Conservation (phyloP, 2,329 filamentous ascomycete species). For the Aspergillus sp. region DNA sequence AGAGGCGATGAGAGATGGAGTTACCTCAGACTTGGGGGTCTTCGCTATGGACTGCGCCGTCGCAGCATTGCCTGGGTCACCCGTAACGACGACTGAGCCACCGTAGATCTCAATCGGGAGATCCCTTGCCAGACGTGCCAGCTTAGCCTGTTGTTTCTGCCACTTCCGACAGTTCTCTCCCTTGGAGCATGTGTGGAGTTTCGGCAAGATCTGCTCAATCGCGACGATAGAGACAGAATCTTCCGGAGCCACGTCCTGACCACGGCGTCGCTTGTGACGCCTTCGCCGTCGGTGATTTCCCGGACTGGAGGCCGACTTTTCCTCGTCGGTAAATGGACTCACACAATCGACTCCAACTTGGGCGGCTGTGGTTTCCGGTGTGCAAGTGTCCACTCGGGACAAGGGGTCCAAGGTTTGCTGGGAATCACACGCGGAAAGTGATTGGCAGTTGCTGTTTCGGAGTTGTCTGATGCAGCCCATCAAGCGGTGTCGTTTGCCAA, state of each 20-base stretch:
- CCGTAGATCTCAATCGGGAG: constrained; percentile 73
- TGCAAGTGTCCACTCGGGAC: constrained; percentile 11
- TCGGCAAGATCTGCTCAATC: constrained; percentile 84
- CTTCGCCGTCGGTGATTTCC: constrained; percentile 19
- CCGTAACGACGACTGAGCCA: constrained; percentile 70
- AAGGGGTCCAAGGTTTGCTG: constrained; percentile 6
- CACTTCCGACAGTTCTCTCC: constrained; percentile 83
- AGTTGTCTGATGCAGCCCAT: constrained; percentile 60
- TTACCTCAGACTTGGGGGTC: constrained; percentile 59
- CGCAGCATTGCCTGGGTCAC: constrained; percentile 73
- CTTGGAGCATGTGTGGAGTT: constrained; percentile 79
- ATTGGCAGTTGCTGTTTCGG: neutral
- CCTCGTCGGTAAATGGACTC: constrained; percentile 9
- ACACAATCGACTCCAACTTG: constrained; percentile 14
- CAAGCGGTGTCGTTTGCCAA: constrained; percentile 61
- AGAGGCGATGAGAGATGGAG: constrained; percentile 81
- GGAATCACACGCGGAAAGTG: constrained; percentile 6
- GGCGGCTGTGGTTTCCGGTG: constrained; percentile 11
- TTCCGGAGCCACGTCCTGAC: constrained; percentile 49
- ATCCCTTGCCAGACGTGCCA: constrained; percentile 72
- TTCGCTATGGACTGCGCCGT: constrained; percentile 60
- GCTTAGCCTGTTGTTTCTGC: constrained; percentile 74
- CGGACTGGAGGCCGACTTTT: constrained; percentile 5
- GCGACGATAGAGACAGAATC: constrained; percentile 90
- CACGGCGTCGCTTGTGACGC: constrained; percentile 22